Conservation (phyloP, 257 asterid genomes). For the Prunella vulgaris region DNA sequence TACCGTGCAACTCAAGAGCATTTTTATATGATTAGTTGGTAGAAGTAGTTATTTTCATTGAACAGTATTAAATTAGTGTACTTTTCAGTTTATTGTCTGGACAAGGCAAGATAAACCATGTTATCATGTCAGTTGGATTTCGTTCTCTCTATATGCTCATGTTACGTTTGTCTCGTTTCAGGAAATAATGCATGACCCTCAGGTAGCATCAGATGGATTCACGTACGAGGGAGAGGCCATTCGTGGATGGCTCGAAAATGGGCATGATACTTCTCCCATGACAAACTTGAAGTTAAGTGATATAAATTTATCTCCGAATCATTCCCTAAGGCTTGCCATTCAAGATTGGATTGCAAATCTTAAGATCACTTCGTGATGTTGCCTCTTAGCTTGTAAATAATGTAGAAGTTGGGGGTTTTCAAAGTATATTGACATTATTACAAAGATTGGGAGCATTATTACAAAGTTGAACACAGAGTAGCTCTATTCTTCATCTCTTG, state of each 20-base stretch:
- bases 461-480: background rate
- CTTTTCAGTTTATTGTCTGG: background rate
- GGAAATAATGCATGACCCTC: slow-evolving; percentile 94
- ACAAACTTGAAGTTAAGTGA: slow-evolving; percentile 61
- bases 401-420: background rate
- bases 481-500: background rate
- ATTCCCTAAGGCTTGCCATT: slow-evolving; percentile 53
- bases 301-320: slow-evolving; percentile 59
- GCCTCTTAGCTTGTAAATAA: slow-evolving; percentile 17
- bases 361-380: slow-evolving; percentile 10
- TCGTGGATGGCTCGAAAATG: slow-evolving; percentile 63
- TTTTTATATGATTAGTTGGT: too few relatives aligned
- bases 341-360: slow-evolving; percentile 71
- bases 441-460: background rate
- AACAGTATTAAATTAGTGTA: too few relatives aligned
- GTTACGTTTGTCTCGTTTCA: slow-evolving; percentile 28
- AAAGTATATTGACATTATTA: background rate
- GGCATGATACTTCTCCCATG: slow-evolving; percentile 85
- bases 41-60: too few relatives aligned
- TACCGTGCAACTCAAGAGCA: background rate
- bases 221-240: slow-evolving; percentile 86
- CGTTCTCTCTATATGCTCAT: background rate
- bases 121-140: background rate
- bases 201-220: slow-evolving; percentile 89
- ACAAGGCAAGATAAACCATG: background rate